Evolutionary conservation across 305 asterid genomes (phyloP).

Genomic region (Striga hermonthica): DNA sequence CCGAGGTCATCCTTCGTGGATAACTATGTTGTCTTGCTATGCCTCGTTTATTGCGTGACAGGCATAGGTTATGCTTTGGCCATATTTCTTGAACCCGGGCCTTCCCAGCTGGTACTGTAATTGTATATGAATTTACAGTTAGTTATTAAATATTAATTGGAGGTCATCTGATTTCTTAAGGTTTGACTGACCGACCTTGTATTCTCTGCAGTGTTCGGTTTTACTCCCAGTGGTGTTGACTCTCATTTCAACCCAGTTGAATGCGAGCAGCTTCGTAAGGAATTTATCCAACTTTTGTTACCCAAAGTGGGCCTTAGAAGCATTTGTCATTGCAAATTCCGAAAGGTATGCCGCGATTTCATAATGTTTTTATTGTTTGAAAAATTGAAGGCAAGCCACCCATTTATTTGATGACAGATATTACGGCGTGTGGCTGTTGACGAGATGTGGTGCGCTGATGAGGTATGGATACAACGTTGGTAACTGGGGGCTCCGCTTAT

Average conservation of each 20-base stretch:
- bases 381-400: not conserved
- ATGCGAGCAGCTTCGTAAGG: constrained; percentile 44
- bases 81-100: constrained; percentile 90
- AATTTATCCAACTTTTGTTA: constrained; percentile 58
- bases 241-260: constrained; percentile 66
- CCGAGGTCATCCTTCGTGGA: constrained; percentile 74
- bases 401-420: constrained; percentile 48
- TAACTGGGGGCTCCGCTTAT: constrained; percentile 59
- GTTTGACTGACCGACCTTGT: constrained; percentile 9
- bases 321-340: constrained; percentile 79
- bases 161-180: too few species aligned
- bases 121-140: too few species aligned
- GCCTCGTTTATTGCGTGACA: constrained; percentile 91
- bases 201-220: constrained; percentile 65
- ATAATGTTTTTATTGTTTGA: not conserved
- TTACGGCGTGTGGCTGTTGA: constrained; percentile 90
- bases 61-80: constrained; percentile 84
- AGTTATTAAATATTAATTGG: too few species aligned
- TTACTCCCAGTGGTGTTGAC: constrained; percentile 91
- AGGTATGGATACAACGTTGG: constrained; percentile 62
- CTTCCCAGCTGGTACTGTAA: constrained; percentile 79
- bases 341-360: constrained; percentile 48
- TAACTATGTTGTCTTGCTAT: constrained; percentile 74
- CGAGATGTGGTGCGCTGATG: constrained; percentile 73
- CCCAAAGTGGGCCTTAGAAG: constrained; percentile 97